A percentile compares a stretch with the other conserved stretches of the same genome.
Conservation (phyloP, 75 land plant genomes). For the Chamaecyparis obtusa region DNA sequence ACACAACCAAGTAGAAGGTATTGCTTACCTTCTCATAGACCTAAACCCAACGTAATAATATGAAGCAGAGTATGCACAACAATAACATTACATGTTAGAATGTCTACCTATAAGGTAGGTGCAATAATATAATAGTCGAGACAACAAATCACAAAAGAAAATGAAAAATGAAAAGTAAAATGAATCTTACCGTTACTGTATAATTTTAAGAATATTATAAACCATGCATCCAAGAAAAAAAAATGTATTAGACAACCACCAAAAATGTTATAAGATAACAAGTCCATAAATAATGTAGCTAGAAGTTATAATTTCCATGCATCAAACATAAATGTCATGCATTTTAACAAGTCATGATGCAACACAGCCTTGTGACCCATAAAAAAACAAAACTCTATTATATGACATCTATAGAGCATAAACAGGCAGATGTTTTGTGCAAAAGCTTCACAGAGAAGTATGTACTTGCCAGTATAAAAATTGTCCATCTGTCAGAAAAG, state of each 20-base stretch:
- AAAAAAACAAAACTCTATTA: background rate
- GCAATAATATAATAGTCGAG: background rate
- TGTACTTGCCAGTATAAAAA: slow-evolving; percentile 81
- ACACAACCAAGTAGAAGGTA: background rate
- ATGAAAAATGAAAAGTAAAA: background rate
- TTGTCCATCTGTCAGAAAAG: slow-evolving; percentile 83
- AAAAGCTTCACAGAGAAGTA: background rate
- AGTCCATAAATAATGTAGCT: background rate
- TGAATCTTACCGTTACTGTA: slow-evolving; percentile 60
- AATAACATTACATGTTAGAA: slow-evolving; percentile 6
- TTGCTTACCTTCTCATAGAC: slow-evolving; percentile 89
- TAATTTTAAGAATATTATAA: background rate
- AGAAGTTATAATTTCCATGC: background rate
- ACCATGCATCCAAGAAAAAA: background rate
- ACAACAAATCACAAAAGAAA: background rate
- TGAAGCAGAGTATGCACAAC: slow-evolving; percentile 9
- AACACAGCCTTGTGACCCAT: background rate
- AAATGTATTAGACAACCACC: background rate
- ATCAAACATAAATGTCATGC: background rate
- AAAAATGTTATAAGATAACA: background rate
- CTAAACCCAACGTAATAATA: slow-evolving; percentile 32
- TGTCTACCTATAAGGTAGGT: background rate
- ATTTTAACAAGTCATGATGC: slow-evolving; percentile 8
- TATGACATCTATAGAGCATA: background rate
- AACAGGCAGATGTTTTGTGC: background rate